Base-by-base conservation (phyloP, 306 rosid genomes). In the Cyamopsis tetragonoloba region DNA sequence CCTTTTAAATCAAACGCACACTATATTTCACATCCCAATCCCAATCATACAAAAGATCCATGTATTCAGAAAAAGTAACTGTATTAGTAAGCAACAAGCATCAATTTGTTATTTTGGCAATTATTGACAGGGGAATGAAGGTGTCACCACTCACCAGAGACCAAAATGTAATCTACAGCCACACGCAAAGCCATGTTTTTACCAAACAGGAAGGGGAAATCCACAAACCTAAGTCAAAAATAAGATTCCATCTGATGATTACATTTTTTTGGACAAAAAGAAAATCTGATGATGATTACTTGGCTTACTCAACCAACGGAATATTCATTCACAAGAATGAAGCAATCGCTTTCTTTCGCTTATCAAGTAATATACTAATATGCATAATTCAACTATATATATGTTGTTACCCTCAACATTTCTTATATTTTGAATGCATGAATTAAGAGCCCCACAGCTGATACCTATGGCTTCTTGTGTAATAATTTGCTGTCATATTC, bases 401-500 rank as follows among this genome's bases (percentile, higher is more conserved):
- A 69, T 30, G 28, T 35, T 42, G 54, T 31, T 72, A 30, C 47
- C 32, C 51, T 4, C 54, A n/a, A 71, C 49, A 9, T 54, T 46
- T 12, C n/a, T n/a, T n/a, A n/a, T n/a, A n/a, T n/a, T n/a, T n/a
- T n/a, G n/a, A n/a, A n/a, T n/a, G 44, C 70, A 38, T 37, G 62
- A 32, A 54, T 53, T 24, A 26, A 32, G 50, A 24, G 41, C 34
- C 66, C 48, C 64, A 24, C 43, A n/a, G 44, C 67, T 26, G 48
- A 71, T 58, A 34, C 62, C 38, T 20, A 27, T 14, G 57, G 54
- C 59, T 47, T 47, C 5, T 58, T 15, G 39, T 28, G 59, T 34
- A 58, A 30, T 13, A 48, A 44, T 46, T 47, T 66, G 76, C 13
- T 37, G 64, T 19, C 75, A 44, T 66, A 58, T 80, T 64, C 76